These are phyloP conservation scores for Clavispora asparagi DNA, from an alignment of 805 yeast species.

Conservation along the genomic window DNA sequence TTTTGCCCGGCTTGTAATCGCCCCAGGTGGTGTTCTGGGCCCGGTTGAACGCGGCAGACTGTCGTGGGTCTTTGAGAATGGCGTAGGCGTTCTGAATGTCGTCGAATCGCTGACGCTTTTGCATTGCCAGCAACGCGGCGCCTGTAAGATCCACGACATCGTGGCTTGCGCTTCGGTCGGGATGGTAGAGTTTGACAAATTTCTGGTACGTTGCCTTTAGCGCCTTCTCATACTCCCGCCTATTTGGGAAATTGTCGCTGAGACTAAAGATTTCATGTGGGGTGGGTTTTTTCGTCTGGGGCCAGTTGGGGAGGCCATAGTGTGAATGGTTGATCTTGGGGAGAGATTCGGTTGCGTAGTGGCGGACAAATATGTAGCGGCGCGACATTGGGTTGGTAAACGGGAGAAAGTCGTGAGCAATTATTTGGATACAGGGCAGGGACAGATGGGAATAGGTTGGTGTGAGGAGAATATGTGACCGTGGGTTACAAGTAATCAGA, in stretches of 20 bases:
- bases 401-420: too few relatives aligned
- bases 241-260: conserved; percentile 35
- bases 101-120: conserved; percentile 29
- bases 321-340: conserved; percentile 17
- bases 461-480: neutral
- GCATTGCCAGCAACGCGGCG: conserved; percentile 22
- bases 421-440: too few relatives aligned
- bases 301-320: conserved; percentile 47
- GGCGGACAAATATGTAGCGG: conserved; percentile 3
- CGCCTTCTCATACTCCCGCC: conserved; percentile 46
- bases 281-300: conserved; percentile 47
- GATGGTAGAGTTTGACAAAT: conserved; percentile 73
- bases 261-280: conserved; percentile 63
- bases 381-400: neutral
- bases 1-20: conserved; percentile 18
- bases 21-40: conserved; percentile 25
- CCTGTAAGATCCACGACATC: conserved; percentile 25
- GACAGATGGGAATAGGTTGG: neutral
- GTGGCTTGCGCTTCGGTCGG: conserved; percentile 47
- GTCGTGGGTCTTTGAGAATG: conserved; percentile 52
- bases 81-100: conserved; percentile 34
- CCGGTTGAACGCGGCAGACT: conserved; percentile 25
- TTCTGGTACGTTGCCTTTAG: conserved; percentile 28
- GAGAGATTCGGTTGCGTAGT: conserved; percentile 18
- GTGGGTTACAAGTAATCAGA: neutral